These are phyloP conservation scores for Scortechinia acanthostroma DNA, from an alignment of 2,329 filamentous ascomycete genomes.

Conservation along the genomic window DNA sequence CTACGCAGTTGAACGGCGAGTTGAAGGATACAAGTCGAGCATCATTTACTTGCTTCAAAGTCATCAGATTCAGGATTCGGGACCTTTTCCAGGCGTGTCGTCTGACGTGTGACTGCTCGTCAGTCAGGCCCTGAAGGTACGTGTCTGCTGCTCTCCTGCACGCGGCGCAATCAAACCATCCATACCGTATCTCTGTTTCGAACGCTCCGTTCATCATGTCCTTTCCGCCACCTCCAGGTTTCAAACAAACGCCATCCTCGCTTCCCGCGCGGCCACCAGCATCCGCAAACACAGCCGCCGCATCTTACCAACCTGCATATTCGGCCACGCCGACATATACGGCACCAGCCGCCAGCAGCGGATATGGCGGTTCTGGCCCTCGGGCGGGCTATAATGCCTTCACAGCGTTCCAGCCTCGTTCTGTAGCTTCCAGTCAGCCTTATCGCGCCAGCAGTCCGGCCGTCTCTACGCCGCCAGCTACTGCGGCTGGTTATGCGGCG, in stretches of 20 bases:
- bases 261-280: slow-evolving; percentile 74
- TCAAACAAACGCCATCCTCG: slow-evolving; percentile 44
- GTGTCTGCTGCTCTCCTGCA: background rate
- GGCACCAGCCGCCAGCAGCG: background rate
- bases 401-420: background rate
- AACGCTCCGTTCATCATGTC: slow-evolving; percentile 61
- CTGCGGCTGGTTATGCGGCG: slow-evolving; percentile 17
- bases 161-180: background rate
- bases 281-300: slow-evolving; percentile 26
- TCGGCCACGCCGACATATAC: background rate
- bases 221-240: slow-evolving; percentile 80
- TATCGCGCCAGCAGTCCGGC: background rate
- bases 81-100: background rate
- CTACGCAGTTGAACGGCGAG: background rate
- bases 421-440: background rate
- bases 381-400: slow-evolving; percentile 27
- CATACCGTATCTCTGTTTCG: background rate
- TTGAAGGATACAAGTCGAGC: background rate
- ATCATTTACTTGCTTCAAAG: background rate
- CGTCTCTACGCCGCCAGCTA: background rate
- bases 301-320: background rate
- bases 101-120: background rate
- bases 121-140: slow-evolving; percentile 2
- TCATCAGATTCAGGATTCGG: background rate
- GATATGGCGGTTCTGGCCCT: background rate